Evolutionary conservation across 441 rosid species (phyloP).

Genomic region (Populus hybrid): DNA sequence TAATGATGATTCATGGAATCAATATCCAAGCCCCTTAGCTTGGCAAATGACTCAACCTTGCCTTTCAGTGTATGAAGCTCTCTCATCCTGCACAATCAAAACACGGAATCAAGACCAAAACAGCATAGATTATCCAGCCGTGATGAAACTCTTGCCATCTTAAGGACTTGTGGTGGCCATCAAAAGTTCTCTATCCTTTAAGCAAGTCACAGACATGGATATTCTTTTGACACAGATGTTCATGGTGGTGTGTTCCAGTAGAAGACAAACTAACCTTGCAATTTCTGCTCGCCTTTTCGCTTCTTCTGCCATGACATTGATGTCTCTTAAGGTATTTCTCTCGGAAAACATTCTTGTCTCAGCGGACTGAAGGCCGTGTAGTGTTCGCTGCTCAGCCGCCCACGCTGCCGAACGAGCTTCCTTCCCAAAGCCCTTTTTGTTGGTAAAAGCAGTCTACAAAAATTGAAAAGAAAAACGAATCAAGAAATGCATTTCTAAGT

Average conservation of each 20-base stretch:
- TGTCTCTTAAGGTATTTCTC: conserved; percentile 62
- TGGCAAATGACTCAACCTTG: conserved; percentile 84
- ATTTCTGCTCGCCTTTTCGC: conserved; percentile 88
- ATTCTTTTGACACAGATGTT: neutral
- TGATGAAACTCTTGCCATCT: too few relatives aligned
- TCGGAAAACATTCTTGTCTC: conserved; percentile 45
- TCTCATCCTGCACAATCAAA: conserved; percentile 46
- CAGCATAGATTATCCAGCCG: neutral
- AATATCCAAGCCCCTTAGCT: conserved; percentile 80
- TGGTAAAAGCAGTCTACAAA: conserved; percentile 79
- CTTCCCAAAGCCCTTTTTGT: conserved; percentile 78
- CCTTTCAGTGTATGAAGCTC: conserved; percentile 92
- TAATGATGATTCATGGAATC: conserved; percentile 85
- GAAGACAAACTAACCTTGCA: conserved; percentile 48
- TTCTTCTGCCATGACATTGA: conserved; percentile 79
- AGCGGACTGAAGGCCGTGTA: conserved; percentile 70
- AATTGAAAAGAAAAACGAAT: neutral
- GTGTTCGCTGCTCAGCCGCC: conserved; percentile 84
- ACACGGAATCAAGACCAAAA: neutral
- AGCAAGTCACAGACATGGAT: neutral
- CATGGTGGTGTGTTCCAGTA: neutral
- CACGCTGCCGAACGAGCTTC: conserved; percentile 94
- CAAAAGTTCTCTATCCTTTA: neutral
- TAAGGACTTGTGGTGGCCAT: too few relatives aligned
- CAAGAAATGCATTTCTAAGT: neutral